Base-by-base conservation (phyloP, 306 rosid species). In the Dalbergia oliveri region DNA sequence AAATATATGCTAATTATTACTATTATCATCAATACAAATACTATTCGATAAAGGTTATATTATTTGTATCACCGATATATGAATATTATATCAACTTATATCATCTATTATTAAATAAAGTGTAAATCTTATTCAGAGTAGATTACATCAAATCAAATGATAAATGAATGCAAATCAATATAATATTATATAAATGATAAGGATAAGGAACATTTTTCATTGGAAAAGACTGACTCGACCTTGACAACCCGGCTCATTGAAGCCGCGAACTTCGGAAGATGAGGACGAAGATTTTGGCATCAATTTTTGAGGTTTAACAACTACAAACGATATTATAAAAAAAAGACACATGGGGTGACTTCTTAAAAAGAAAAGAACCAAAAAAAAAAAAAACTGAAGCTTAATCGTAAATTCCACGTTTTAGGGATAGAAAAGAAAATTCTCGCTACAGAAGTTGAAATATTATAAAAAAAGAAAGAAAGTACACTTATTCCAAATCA, bases 141-240 rank as follows among this genome's bases (percentile, higher is more conserved):
- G n/a, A n/a, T n/a, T n/a, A n/a, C n/a, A n/a, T n/a, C n/a, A n/a
- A n/a, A n/a, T n/a, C n/a, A n/a, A n/a, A n/a, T n/a, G n/a, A n/a
- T n/a, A n/a, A n/a, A n/a, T n/a, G n/a, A n/a, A n/a, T n/a, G n/a
- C n/a, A n/a, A n/a, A n/a, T n/a, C n/a, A n/a, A n/a, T n/a, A n/a
- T n/a, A n/a, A n/a, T n/a, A n/a, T n/a, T n/a, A n/a, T n/a, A n/a
- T n/a, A n/a, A n/a, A n/a, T n/a, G n/a, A n/a, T n/a, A n/a, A n/a
- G n/a, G n/a, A n/a, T n/a, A n/a, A n/a, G n/a, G n/a, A n/a, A n/a
- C n/a, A n/a, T n/a, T n/a, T n/a, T n/a, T n/a, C n/a, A n/a, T n/a
- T n/a, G n/a, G n/a, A n/a, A n/a, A n/a, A 56, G 19, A 64, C 8
- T 21, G 14, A 19, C 66, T 19, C 66, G 73, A 76, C 31, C 68